Evolutionary conservation across 202 grass and related monocot genomes (phyloP), one percentile per base, ranked within the genome.

Genomic region (Elaeis oleifera): DNA sequence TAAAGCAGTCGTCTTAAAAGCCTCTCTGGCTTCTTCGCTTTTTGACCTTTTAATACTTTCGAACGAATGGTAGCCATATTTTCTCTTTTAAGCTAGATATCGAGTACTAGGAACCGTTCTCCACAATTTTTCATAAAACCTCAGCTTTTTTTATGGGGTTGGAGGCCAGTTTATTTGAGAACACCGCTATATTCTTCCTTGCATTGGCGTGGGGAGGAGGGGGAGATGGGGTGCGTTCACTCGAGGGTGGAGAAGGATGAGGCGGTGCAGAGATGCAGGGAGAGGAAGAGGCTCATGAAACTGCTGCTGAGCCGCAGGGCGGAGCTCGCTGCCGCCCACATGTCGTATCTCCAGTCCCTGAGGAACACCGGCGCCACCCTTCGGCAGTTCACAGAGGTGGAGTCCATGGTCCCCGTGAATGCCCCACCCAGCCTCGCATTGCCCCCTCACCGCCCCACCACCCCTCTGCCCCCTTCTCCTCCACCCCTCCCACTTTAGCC

Each of bases 241-340:
- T 94, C 88, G 9, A 99, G 79, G 72, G 73, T 92, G 57, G 79
- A 89, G 74, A 83, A 89, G 23, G 88, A 94, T 56, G 94, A 94
- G 72, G 74, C 80, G 0, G 82, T 94, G 50, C 75, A 80, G 82
- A 81, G 85, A 67, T 84, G 85, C 80, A 99, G 84, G 71, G 83
- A 94, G 71, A 79, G 94, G 77, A 83, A 24, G 72, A 85, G 81
- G 59, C 88, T 99, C 20, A 87, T 89, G 84, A 99, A 99, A 80
- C 84, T 87, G 53, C 85, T 99, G 0, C 74, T 89, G 68, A 72
- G 61, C 29, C 71, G 80, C 26, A 79, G 94, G 16, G 72, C 78
- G 26, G 82, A 84, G 63, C 80, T 99, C 72, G 85, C 88, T 28
- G 78, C 80, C 29, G 74, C 83, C 14, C 85, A 99, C 51, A 78